Evolutionary conservation across 805 yeast genomes (phyloP).

Genomic region (Hanseniaspora lachancei): DNA sequence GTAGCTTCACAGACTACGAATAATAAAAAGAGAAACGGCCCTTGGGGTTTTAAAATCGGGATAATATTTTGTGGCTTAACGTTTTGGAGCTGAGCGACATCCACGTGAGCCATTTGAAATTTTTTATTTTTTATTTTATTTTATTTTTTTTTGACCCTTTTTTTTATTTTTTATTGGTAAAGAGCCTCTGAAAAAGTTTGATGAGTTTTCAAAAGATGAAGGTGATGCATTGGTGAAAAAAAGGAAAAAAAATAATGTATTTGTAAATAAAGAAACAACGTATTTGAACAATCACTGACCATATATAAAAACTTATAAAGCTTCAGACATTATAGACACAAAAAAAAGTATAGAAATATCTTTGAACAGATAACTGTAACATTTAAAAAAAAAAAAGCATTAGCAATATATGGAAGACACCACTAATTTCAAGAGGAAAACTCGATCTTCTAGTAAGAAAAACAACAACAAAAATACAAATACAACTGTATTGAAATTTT

Average conservation of each 20-base stretch:
- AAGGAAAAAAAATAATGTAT: no score
- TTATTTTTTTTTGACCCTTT: background rate
- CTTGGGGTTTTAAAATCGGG: background rate
- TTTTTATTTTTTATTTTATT: background rate
- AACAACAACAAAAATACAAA: background rate
- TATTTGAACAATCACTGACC: no score
- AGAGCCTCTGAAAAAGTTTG: background rate
- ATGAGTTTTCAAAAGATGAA: background rate
- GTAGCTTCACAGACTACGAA: background rate
- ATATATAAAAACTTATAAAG: no score
- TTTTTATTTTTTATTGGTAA: background rate
- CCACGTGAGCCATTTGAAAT: no score
- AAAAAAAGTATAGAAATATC: no score
- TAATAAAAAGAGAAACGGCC: no score
- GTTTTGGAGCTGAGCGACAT: background rate
- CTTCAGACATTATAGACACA: no score
- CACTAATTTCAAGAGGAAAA: background rate
- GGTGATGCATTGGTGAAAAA: no score
- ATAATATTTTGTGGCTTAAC: background rate
- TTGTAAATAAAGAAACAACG: no score
- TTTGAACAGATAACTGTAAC: no score
- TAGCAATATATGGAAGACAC: background rate
- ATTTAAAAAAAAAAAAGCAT: no score
- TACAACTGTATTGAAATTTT: constrained; percentile 17
- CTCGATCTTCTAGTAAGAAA: background rate